Percentiles rank a stretch among this genome's conserved stretches.
Evolutionary conservation across 148 eudicot species (phyloP).

Genomic region (Silene conica): DNA sequence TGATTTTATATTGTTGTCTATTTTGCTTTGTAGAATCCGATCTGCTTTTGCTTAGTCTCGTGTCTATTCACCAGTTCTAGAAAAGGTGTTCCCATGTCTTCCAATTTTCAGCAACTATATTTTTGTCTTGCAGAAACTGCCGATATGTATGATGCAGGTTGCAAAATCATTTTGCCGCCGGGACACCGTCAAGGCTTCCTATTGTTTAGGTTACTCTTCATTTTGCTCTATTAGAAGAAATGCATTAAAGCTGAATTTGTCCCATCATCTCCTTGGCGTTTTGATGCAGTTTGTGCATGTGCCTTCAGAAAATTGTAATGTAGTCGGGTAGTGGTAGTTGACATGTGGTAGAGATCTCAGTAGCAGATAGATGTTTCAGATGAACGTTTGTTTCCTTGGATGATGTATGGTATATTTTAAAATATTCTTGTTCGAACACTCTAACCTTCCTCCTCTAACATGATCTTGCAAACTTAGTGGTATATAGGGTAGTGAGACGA

Average conservation of each 20-base stretch:
- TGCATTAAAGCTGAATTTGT: not conserved
- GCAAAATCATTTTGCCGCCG: no score
- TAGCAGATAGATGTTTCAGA: not conserved
- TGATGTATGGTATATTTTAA: no score
- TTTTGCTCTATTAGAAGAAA: no score
- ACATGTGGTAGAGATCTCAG: not conserved
- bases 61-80: not conserved
- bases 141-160: not conserved
- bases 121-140: not conserved
- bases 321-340: conserved; percentile 12
- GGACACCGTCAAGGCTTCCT: not conserved
- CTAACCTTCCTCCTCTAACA: no score
- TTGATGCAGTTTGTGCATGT: conserved; percentile 12
- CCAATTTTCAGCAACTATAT: not conserved
- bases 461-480: no score
- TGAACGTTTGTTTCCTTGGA: no score
- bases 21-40: no score
- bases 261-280: not conserved
- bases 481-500: no score
- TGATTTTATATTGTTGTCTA: no score
- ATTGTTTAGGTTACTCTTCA: not conserved
- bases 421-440: no score
- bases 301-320: conserved; percentile 10
- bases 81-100: not conserved
- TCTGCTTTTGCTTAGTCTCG: no score